phyloP scores from a whole-genome alignment of 1,139 yeast genomes.

The Suhomyces anneliseae region DNA sequence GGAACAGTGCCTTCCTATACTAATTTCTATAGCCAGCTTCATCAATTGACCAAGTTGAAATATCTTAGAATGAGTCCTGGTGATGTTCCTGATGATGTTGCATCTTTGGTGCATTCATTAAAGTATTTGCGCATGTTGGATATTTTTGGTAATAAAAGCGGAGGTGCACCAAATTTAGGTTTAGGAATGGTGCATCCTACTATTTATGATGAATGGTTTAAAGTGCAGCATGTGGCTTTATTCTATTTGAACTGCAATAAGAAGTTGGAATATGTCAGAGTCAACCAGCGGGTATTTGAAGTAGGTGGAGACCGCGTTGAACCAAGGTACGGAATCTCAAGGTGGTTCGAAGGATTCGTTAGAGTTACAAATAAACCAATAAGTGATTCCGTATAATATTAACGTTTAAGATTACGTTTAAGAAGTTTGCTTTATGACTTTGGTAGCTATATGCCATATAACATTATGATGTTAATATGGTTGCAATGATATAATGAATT shows the following conservation, averaged over 20 bases:
- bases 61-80: slow-evolving; percentile 45
- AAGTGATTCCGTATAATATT: no score
- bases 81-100: slow-evolving; percentile 25
- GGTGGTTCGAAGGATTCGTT: slow-evolving; percentile 38
- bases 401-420: no score
- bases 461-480: no score
- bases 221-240: slow-evolving; percentile 54
- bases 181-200: slow-evolving; percentile 55
- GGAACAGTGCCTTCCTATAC: slow-evolving; percentile 11
- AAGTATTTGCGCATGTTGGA: slow-evolving; percentile 39
- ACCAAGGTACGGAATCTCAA: slow-evolving; percentile 44
- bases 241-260: slow-evolving; percentile 30
- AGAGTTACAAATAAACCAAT: not conserved
- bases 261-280: slow-evolving; percentile 42
- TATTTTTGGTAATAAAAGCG: slow-evolving; percentile 51
- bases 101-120: slow-evolving; percentile 25
- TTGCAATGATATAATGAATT: no score
- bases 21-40: slow-evolving; percentile 8
- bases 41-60: slow-evolving; percentile 21
- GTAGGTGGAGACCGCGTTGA: slow-evolving; percentile 19
- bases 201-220: slow-evolving; percentile 56
- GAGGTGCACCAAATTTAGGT: slow-evolving; percentile 58
- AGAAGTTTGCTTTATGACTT: no score
- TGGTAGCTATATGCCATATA: no score
- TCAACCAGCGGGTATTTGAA: slow-evolving; percentile 41